Conservation (phyloP, 2,329 filamentous ascomycete species). For the Calonectria pauciramosa region DNA sequence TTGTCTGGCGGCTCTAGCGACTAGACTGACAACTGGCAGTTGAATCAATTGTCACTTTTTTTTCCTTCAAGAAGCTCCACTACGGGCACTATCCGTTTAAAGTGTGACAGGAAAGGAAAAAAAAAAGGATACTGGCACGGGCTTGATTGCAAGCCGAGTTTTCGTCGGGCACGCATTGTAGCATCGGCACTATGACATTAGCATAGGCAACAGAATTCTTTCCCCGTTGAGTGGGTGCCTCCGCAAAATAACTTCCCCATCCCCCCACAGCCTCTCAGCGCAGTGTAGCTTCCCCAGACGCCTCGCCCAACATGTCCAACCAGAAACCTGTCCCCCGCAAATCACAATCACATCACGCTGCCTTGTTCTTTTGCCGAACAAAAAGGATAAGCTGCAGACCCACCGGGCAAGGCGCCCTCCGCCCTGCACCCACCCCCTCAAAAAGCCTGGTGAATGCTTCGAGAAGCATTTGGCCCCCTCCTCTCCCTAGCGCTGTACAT, state of each 20-base stretch:
- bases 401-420: background rate
- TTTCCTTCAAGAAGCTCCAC: background rate
- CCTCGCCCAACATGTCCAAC: slow-evolving; percentile 29
- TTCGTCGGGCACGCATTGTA: background rate
- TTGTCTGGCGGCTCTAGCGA: background rate
- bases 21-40: background rate
- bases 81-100: background rate
- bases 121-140: background rate
- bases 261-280: background rate
- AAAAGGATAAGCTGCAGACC: background rate
- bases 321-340: slow-evolving; percentile 19
- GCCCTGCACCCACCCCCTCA: background rate
- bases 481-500: background rate
- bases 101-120: background rate
- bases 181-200: background rate
- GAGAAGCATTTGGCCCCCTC: slow-evolving; percentile 8
- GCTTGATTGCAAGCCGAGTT: background rate
- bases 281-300: slow-evolving; percentile 28
- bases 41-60: background rate
- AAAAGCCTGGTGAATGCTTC: background rate
- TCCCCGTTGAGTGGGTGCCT: slow-evolving; percentile 19
- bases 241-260: slow-evolving; percentile 16
- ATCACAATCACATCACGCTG: background rate
- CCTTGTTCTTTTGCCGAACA: background rate
- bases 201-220: slow-evolving; percentile 30